These are phyloP conservation scores for Pseudopithomyces maydicus DNA, from an alignment of 2,329 filamentous ascomycete genomes.

Conservation along the genomic window DNA sequence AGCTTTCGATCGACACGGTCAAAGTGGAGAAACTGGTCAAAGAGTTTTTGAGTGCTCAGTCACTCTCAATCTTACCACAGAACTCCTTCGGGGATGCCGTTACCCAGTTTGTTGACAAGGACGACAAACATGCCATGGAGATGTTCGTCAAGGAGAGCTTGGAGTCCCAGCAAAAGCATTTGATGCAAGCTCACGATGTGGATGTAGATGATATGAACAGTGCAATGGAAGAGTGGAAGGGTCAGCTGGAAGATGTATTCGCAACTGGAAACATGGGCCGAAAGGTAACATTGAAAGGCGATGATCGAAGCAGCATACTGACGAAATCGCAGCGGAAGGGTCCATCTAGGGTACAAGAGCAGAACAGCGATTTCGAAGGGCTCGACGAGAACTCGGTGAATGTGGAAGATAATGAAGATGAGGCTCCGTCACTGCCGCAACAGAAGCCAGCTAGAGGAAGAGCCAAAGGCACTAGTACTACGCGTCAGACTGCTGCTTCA, in stretches of 20 bases:
- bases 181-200: slow-evolving; percentile 61
- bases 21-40: slow-evolving; percentile 88
- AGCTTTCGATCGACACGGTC: slow-evolving; percentile 72
- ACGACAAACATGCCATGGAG: slow-evolving; percentile 87
- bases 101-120: slow-evolving; percentile 89
- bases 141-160: slow-evolving; percentile 53
- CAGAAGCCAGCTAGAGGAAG: slow-evolving; percentile 53
- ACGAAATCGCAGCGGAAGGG: slow-evolving; percentile 51
- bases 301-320: slow-evolving; percentile 18
- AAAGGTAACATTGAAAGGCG: slow-evolving; percentile 15
- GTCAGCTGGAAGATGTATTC: slow-evolving; percentile 73
- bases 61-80: slow-evolving; percentile 89
- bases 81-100: slow-evolving; percentile 93
- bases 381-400: slow-evolving; percentile 78
- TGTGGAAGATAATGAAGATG: slow-evolving; percentile 48
- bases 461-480: slow-evolving; percentile 48
- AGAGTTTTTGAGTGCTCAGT: slow-evolving; percentile 85
- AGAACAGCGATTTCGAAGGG: slow-evolving; percentile 91
- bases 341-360: slow-evolving; percentile 74
- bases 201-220: slow-evolving; percentile 73
- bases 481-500: slow-evolving; percentile 28
- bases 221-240: slow-evolving; percentile 75
- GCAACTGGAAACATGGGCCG: slow-evolving; percentile 66
- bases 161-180: slow-evolving; percentile 49
- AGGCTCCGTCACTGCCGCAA: slow-evolving; percentile 35